A percentile compares a stretch with the other conserved stretches of the same genome.
Evolutionary conservation across 768 basidiomycete species (phyloP).

Genomic region (Termitomyces sp.): DNA sequence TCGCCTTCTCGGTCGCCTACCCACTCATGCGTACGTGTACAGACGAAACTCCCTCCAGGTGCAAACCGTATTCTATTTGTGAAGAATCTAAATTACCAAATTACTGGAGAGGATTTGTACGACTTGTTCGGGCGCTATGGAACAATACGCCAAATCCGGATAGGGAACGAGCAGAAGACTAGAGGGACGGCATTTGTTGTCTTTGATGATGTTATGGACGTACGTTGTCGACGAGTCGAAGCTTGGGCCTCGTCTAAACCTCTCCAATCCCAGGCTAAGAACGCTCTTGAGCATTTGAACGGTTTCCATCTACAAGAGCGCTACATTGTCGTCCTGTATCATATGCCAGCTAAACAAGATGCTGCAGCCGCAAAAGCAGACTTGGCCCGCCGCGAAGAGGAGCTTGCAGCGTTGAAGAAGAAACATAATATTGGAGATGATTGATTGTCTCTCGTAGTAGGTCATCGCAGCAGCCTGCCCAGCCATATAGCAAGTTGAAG

Average conservation of each 20-base stretch:
- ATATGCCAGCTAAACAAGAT: conserved; percentile 97
- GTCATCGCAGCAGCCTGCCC: conserved; percentile 14
- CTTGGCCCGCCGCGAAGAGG: conserved; percentile 86
- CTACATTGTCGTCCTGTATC: conserved; percentile 96
- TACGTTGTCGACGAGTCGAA: conserved; percentile 33
- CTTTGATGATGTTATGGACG: conserved; percentile 95
- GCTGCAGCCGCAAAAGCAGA: conserved; percentile 93
- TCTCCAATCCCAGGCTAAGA: conserved; percentile 62
- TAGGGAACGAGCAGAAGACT: conserved; percentile 89
- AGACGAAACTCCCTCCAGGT: conserved; percentile 89
- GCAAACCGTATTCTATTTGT: conserved; percentile 92
- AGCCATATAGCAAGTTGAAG: conserved; percentile 5
- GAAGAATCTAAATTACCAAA: conserved; percentile 90
- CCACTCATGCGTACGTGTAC: conserved; percentile 1
- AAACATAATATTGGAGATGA: conserved; percentile 82
- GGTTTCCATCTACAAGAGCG: conserved; percentile 98
- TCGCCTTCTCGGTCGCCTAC: background rate
- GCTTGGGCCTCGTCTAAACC: conserved; percentile 11
- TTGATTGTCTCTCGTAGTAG: conserved; percentile 29
- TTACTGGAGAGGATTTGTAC: conserved; percentile 91
- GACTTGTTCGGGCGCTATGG: conserved; percentile 98
- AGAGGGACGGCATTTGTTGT: conserved; percentile 97
- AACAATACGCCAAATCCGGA: conserved; percentile 90
- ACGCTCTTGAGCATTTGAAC: conserved; percentile 93
- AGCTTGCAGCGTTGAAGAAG: conserved; percentile 81